These are phyloP conservation scores for Kockovaella imperatae DNA, from an alignment of 768 basidiomycete species.

Conservation along the genomic window DNA sequence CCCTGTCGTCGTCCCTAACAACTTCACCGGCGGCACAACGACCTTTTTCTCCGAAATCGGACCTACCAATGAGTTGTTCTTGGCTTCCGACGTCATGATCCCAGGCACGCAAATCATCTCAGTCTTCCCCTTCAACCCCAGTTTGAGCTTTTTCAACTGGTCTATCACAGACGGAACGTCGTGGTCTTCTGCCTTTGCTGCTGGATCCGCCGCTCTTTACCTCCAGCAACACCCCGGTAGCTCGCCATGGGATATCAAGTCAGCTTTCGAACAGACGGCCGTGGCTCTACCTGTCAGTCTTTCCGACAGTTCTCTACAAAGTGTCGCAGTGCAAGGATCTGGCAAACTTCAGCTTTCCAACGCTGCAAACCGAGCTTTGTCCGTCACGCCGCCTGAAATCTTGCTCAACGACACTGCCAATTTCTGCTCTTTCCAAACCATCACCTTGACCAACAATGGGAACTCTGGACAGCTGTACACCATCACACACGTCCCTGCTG, in stretches of 20 bases:
- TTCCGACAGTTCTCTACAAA: slow-evolving; percentile 26
- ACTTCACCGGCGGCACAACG: slow-evolving; percentile 52
- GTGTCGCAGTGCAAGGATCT: slow-evolving; percentile 36
- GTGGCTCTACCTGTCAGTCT: slow-evolving; percentile 16
- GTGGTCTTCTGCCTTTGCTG: slow-evolving; percentile 27
- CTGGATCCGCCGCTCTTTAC: slow-evolving; percentile 45
- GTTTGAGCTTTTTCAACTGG: slow-evolving; percentile 18
- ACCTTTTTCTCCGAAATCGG: slow-evolving; percentile 56
- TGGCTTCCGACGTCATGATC: slow-evolving; percentile 53
- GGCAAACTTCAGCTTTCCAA: slow-evolving; percentile 53
- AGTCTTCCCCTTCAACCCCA: slow-evolving; percentile 16
- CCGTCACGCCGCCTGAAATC: slow-evolving; percentile 56
- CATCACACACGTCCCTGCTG: slow-evolving; percentile 36
- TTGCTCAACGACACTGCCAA: slow-evolving; percentile 60
- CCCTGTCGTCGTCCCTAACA: slow-evolving; percentile 49
- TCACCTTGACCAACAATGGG: slow-evolving; percentile 51
- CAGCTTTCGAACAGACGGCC: slow-evolving; percentile 33
- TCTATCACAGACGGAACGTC: slow-evolving; percentile 27
- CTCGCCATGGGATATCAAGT: too few species aligned
- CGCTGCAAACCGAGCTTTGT: slow-evolving; percentile 53
- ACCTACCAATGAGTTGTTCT: slow-evolving; percentile 52
- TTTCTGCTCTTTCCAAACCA: slow-evolving; percentile 44
- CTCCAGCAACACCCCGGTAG: too few species aligned
- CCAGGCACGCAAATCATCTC: slow-evolving; percentile 46
- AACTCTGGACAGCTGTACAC: slow-evolving; percentile 43